Conservation (phyloP, 495 filamentous ascomycete species). For the Lineolata rhizophorae region DNA sequence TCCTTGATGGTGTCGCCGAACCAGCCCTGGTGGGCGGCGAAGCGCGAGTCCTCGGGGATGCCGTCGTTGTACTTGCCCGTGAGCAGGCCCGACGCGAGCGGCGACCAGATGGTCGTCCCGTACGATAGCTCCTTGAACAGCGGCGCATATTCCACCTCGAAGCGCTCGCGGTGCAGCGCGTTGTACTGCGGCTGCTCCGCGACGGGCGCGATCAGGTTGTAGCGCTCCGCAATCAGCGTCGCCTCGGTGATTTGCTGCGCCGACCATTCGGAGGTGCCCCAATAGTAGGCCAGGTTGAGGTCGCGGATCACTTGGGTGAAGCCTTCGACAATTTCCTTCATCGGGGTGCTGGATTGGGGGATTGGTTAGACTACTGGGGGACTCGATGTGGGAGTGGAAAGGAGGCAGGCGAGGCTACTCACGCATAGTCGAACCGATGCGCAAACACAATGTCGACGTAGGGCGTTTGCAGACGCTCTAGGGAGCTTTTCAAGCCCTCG, state of each 20-base stretch:
- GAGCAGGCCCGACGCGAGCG: slow-evolving; percentile 19
- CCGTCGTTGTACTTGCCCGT: slow-evolving; percentile 25
- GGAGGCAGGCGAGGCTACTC: slow-evolving; percentile 2
- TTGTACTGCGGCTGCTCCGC: slow-evolving; percentile 39
- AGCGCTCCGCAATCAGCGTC: slow-evolving; percentile 29
- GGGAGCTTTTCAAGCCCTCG: slow-evolving; percentile 24
- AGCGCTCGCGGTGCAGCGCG: slow-evolving; percentile 29
- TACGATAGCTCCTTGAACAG: slow-evolving; percentile 20
- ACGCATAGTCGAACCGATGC: slow-evolving; percentile 22
- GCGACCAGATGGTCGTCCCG: slow-evolving; percentile 22
- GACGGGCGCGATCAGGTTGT: slow-evolving; percentile 32
- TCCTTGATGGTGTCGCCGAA: slow-evolving; percentile 16
- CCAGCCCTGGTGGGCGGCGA: slow-evolving; percentile 16
- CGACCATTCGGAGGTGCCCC: slow-evolving; percentile 33
- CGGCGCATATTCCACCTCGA: slow-evolving; percentile 24
- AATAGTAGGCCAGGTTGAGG: slow-evolving; percentile 26
- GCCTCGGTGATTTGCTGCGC: slow-evolving; percentile 33
- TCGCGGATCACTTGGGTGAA: slow-evolving; percentile 26
- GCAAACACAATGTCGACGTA: slow-evolving; percentile 28
- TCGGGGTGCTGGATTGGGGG: slow-evolving; percentile 20
- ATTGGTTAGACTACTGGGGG: slow-evolving; percentile 1
- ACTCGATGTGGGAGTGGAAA: no score
- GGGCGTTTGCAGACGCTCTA: slow-evolving; percentile 21
- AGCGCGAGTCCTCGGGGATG: slow-evolving; percentile 21
- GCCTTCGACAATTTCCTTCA: slow-evolving; percentile 28